Percentiles rank a stretch among this genome's conserved stretches.
Evolutionary conservation across 1,139 yeast species (phyloP).

Genomic region (Yamadazyma mexicana): DNA sequence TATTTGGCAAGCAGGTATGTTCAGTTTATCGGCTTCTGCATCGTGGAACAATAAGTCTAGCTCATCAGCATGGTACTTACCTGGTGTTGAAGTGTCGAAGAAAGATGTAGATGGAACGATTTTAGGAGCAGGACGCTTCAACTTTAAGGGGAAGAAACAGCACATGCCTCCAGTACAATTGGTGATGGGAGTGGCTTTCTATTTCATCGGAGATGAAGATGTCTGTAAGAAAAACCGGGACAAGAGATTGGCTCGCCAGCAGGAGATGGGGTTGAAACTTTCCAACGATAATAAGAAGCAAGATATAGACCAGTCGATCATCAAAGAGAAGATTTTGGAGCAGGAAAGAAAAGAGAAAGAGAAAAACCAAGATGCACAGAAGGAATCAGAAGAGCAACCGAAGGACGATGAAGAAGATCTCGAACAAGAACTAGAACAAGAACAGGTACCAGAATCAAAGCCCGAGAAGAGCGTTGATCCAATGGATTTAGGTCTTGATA

Average conservation of each 20-base stretch:
- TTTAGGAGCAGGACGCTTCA: constrained; percentile 64
- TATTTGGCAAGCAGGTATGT: constrained; percentile 84
- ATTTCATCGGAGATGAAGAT: constrained; percentile 68
- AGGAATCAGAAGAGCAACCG: constrained; percentile 12
- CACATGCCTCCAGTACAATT: constrained; percentile 79
- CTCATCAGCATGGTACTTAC: constrained; percentile 82
- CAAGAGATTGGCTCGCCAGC: constrained; percentile 37
- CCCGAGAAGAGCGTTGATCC: constrained; percentile 10
- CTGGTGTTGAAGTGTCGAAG: constrained; percentile 65
- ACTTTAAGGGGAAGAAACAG: constrained; percentile 55
- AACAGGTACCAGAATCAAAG: constrained; percentile 10
- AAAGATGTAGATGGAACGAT: constrained; percentile 65
- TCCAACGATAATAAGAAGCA: constrained; percentile 38
- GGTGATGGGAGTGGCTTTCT: constrained; percentile 85
- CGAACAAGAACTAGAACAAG: constrained; percentile 1
- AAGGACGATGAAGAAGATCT: constrained; percentile 14
- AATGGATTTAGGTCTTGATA: constrained; percentile 8
- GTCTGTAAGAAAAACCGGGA: constrained; percentile 43
- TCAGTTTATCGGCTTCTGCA: constrained; percentile 74
- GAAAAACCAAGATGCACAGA: constrained; percentile 12
- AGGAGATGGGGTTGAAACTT: constrained; percentile 47
- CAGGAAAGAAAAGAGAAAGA: constrained; percentile 14
- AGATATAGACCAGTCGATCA: constrained; percentile 24
- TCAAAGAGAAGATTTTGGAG: constrained; percentile 14
- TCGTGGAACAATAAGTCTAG: constrained; percentile 90